Evolutionary conservation across 2,329 filamentous ascomycete genomes (phyloP).

Genomic region (Lecanicillium sp.): DNA sequence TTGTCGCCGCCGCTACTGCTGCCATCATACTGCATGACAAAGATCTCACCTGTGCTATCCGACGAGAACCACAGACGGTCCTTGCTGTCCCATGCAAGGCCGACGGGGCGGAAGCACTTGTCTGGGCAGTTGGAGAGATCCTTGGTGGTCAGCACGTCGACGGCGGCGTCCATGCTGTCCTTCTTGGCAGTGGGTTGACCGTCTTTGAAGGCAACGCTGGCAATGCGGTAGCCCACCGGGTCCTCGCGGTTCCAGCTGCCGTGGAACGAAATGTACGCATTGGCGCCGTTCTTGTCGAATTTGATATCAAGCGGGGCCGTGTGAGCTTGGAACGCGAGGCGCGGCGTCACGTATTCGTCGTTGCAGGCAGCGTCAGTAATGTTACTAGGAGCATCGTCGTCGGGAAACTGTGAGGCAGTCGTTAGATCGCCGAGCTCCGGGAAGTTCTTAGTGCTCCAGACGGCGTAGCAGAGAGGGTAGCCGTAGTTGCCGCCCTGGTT

Average conservation of each 20-base stretch:
- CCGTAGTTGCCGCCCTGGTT: slow-evolving; percentile 54
- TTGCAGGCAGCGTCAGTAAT: slow-evolving; percentile 41
- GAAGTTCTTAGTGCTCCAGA: slow-evolving; percentile 49
- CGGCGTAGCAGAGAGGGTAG: slow-evolving; percentile 63
- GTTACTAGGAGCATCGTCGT: slow-evolving; percentile 25
- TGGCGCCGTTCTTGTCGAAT: slow-evolving; percentile 52
- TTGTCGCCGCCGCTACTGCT: slow-evolving; percentile 13
- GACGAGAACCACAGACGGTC: slow-evolving; percentile 57
- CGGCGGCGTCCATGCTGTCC: slow-evolving; percentile 41
- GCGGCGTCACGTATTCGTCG: slow-evolving; percentile 38
- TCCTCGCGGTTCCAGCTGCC: slow-evolving; percentile 54
- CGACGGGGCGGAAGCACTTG: slow-evolving; percentile 57
- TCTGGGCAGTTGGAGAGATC: slow-evolving; percentile 48
- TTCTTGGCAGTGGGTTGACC: slow-evolving; percentile 35
- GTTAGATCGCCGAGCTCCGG: slow-evolving; percentile 36
- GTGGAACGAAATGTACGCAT: slow-evolving; percentile 64
- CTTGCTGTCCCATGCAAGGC: slow-evolving; percentile 44
- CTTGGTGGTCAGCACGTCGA: slow-evolving; percentile 49
- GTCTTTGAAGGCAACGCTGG: slow-evolving; percentile 32
- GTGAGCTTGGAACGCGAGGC: slow-evolving; percentile 57
- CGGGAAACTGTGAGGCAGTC: slow-evolving; percentile 46
- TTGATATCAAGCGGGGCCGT: slow-evolving; percentile 66
- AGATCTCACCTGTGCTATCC: slow-evolving; percentile 61
- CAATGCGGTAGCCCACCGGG: slow-evolving; percentile 42
- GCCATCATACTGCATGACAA: slow-evolving; percentile 37